These are phyloP conservation scores for Begonia loranthoides DNA, from an alignment of 306 rosid genomes.

Conservation along the genomic window DNA sequence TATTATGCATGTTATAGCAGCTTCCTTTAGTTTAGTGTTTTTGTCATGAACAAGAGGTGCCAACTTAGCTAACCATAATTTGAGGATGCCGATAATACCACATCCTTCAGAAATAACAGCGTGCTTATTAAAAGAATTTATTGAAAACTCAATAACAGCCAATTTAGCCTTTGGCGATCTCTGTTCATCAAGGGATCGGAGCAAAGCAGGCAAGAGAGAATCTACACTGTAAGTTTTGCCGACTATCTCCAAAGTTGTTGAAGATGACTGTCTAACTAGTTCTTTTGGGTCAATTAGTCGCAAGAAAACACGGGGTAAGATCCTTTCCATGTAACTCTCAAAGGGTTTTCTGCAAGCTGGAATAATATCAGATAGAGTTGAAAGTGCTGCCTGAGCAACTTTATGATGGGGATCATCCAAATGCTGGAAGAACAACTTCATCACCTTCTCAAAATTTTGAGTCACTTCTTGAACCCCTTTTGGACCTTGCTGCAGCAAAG, in stretches of 20 bases:
- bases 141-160: slow-evolving; percentile 92
- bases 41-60: slow-evolving; percentile 77
- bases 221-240: slow-evolving; percentile 77
- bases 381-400: slow-evolving; percentile 98
- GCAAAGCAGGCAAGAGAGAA: slow-evolving; percentile 87
- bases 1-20: slow-evolving; percentile 86
- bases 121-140: slow-evolving; percentile 80
- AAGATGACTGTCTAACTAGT: slow-evolving; percentile 81
- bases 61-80: slow-evolving; percentile 92
- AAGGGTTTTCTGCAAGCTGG: slow-evolving; percentile 84
- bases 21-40: slow-evolving; percentile 87
- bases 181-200: slow-evolving; percentile 95
- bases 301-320: slow-evolving; percentile 94
- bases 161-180: slow-evolving; percentile 96
- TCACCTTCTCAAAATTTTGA: slow-evolving; percentile 93
- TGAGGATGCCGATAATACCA: slow-evolving; percentile 74
- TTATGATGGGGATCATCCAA: slow-evolving; percentile 98
- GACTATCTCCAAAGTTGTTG: slow-evolving; percentile 67
- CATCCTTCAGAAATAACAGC: slow-evolving; percentile 71
- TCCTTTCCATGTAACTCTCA: slow-evolving; percentile 93
- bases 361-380: slow-evolving; percentile 84
- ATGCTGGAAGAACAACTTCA: slow-evolving; percentile 97
- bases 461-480: slow-evolving; percentile 81
- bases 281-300: slow-evolving; percentile 97
- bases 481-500: slow-evolving; percentile 84